These are phyloP conservation scores for Hanseniaspora sp. DNA, from an alignment of 1,139 yeast species.

Conservation along the genomic window DNA sequence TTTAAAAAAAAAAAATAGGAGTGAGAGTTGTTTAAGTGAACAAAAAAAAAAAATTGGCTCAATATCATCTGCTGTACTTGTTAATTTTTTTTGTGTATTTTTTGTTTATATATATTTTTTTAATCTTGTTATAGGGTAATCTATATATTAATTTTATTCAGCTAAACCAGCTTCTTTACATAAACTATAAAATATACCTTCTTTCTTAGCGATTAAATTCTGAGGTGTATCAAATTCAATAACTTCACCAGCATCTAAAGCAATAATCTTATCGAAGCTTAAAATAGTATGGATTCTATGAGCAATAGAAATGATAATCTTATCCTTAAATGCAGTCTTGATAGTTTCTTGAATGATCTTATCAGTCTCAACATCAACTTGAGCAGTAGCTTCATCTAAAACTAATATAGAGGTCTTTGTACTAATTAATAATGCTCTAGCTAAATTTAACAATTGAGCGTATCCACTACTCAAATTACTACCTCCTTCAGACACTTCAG, in stretches of 20 bases:
- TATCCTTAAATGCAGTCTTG: slow-evolving; percentile 68
- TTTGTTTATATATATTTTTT: too few relatives aligned
- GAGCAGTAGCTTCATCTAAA: slow-evolving; percentile 94
- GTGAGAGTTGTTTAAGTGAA: too few relatives aligned
- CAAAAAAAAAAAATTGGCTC: too few relatives aligned
- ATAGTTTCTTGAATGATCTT: slow-evolving; percentile 77
- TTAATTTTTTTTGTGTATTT: too few relatives aligned
- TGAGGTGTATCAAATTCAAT: slow-evolving; percentile 80
- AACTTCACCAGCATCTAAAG: slow-evolving; percentile 72
- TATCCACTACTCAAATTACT: slow-evolving; percentile 83
- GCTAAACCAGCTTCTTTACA: slow-evolving; percentile 43
- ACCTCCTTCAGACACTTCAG: slow-evolving; percentile 69
- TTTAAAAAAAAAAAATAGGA: too few relatives aligned
- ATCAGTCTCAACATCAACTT: slow-evolving; percentile 94
- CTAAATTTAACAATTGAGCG: slow-evolving; percentile 81
- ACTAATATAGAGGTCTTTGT: slow-evolving; percentile 55
- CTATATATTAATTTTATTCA: not conserved
- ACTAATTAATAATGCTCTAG: slow-evolving; percentile 73
- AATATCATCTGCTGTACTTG: too few relatives aligned
- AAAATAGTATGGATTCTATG: slow-evolving; percentile 87
- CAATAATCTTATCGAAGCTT: slow-evolving; percentile 82
- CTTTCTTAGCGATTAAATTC: slow-evolving; percentile 51
- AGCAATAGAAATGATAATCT: slow-evolving; percentile 89
- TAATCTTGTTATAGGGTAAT: not conserved
- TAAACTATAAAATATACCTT: slow-evolving; percentile 65